Evolutionary conservation across 371 early-diverging fungal species (phyloP).

Genomic region (Coemansia sp.): DNA sequence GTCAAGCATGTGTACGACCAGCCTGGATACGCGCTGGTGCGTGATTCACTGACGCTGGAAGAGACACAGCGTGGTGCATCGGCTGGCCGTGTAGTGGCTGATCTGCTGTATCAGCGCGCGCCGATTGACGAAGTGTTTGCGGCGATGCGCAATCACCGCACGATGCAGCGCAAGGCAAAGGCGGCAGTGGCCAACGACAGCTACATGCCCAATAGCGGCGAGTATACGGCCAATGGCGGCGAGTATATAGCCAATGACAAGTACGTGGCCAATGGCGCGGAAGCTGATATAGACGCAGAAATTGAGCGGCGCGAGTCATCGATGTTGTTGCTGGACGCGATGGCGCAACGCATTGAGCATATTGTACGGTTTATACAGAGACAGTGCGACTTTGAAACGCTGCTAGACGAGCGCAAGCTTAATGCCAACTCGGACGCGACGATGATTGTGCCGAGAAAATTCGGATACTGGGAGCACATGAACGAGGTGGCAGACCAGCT

Average conservation of each 20-base stretch:
- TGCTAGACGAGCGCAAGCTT: constrained; percentile 30
- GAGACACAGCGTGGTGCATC: constrained; percentile 47
- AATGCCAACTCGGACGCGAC: constrained; percentile 54
- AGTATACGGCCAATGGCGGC: neutral
- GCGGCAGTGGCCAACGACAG: constrained; percentile 46
- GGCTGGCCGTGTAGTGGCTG: constrained; percentile 60
- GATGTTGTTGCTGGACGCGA: constrained; percentile 64
- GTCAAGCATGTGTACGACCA: constrained; percentile 63
- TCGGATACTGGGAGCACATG: constrained; percentile 73
- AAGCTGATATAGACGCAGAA: constrained; percentile 22
- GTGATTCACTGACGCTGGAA: constrained; percentile 47
- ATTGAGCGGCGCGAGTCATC: constrained; percentile 32
- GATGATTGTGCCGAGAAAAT: constrained; percentile 65
- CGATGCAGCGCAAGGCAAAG: constrained; percentile 45
- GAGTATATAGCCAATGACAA: neutral
- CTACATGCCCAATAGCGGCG: constrained; percentile 53
- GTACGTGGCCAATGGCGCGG: constrained; percentile 3
- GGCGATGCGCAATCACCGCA: constrained; percentile 52
- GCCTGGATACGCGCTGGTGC: constrained; percentile 33
- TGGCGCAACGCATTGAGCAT: constrained; percentile 66
- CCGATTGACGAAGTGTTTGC: constrained; percentile 67
- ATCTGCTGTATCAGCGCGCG: constrained; percentile 72
- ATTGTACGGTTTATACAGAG: constrained; percentile 67
- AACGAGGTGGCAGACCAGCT: constrained; percentile 77
- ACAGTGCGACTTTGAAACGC: constrained; percentile 56